Percentiles rank a stretch among this genome's conserved stretches.
phyloP scores from a whole-genome alignment of 2,329 filamentous ascomycete species.

The Fusarium dlaminii region DNA sequence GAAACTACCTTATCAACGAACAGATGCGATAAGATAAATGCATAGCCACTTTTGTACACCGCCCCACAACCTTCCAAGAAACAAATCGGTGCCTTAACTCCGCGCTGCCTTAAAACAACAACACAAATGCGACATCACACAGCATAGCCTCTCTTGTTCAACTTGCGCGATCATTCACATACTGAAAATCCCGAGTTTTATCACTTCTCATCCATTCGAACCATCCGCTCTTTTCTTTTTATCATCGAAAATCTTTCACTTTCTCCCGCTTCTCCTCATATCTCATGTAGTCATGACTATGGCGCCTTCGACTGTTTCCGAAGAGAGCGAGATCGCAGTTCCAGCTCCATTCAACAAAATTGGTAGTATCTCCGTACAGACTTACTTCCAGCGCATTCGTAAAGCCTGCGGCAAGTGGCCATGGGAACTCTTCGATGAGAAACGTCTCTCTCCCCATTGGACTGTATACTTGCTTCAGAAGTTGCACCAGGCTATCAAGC shows the following conservation, averaged over 20 bases:
- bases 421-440: neutral
- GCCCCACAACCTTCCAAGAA: neutral
- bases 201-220: accelerated
- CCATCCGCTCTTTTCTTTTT: accelerated
- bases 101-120: neutral
- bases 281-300: neutral
- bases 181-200: accelerated
- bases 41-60: neutral
- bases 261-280: neutral
- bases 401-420: neutral
- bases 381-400: neutral
- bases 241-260: neutral
- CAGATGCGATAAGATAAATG: neutral
- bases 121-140: neutral
- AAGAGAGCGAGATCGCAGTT: neutral
- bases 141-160: too few species aligned
- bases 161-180: too few species aligned
- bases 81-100: neutral
- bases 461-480: neutral
- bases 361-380: neutral
- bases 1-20: neutral
- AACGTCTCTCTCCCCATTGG: neutral
- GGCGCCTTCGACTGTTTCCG: neutral
- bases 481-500: neutral
- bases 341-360: neutral